These are phyloP conservation scores for Wallacemonas sp. DNA, from an alignment of 208 protist species.

Conservation along the genomic window DNA sequence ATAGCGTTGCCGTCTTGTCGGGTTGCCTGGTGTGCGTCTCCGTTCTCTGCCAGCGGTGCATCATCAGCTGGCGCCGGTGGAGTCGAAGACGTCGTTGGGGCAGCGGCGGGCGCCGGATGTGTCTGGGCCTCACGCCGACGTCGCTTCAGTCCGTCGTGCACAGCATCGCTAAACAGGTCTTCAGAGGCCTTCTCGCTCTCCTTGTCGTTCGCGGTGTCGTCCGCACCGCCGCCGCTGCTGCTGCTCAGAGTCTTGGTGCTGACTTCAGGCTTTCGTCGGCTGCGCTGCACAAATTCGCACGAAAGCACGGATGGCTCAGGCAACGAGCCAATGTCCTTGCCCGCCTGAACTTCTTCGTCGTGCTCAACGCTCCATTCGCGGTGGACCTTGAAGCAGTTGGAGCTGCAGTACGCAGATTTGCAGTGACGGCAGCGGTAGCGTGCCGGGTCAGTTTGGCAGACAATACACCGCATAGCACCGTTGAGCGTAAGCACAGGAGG, in stretches of 20 bases:
- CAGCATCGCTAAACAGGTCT: slow-evolving; percentile 15
- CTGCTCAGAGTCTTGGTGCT: too few species aligned
- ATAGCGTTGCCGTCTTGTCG: neutral
- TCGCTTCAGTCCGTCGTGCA: slow-evolving; percentile 2
- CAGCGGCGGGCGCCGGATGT: neutral
- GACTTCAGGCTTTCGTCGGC: neutral
- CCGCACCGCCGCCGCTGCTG: too few species aligned
- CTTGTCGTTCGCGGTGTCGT: neutral
- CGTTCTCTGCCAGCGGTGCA: too few species aligned
- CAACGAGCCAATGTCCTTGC: neutral
- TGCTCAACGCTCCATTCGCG: slow-evolving; percentile 22
- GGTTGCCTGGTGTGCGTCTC: neutral
- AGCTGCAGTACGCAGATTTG: slow-evolving; percentile 59
- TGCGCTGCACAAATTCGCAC: slow-evolving; percentile 3
- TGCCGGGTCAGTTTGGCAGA: slow-evolving; percentile 38
- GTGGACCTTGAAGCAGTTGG: slow-evolving; percentile 59
- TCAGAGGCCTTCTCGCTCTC: neutral
- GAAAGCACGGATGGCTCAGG: neutral
- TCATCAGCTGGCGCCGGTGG: too few species aligned
- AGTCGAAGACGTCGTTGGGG: neutral
- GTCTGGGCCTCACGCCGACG: slow-evolving; percentile 3
- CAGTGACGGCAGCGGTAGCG: slow-evolving; percentile 68
- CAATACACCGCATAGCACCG: slow-evolving; percentile 70
- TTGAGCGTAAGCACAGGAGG: too few species aligned
- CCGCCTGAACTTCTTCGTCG: slow-evolving; percentile 15